Base-by-base conservation (phyloP, 129 eudicot species). In the Glebionis coronaria region DNA sequence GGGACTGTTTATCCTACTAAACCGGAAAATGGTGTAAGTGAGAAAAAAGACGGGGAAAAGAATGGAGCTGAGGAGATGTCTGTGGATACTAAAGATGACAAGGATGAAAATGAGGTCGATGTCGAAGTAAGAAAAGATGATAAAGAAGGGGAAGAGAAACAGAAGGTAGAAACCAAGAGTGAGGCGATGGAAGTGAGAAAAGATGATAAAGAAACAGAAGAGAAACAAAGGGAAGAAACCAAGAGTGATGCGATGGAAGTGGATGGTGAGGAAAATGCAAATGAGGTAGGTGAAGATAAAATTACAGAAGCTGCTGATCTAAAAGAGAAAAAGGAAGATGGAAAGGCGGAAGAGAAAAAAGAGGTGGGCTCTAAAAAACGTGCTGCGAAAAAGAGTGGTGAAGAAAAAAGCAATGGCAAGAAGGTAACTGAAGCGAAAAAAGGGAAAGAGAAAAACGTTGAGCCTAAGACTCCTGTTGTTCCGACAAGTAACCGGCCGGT, bases 401-500 rank as follows among this genome's bases (percentile, higher is more conserved):
- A 76, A 29, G 71, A 73, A 28, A 57, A 69, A 12, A 47, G 27
- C 46, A 70, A 29, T 18, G 57, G 25, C 12, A 76, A 61, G 45
- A 68, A 54, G 42, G 61, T 11, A 12, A 12, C 15, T 38, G 73
- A 68, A 40, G 76, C 73, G 61, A 76, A 74, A 40, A 72, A 44
- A 14, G 54, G 35, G 72, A 73, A 58, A 27, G 63, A 12, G 75
- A 70, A 82, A 78, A 85, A 61, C 25, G 78, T 46, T 57, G 93
- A 85, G 79, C 96, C 81, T 5, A 92, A 81, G 68, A 88, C 96
- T 46, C 95, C 96, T 12, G 78, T 71, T 14, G 46, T 71, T 56
- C 77, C 78, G 18, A 55, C 82, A 56, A 76, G 62, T 45, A 88
- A 92, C 1, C 95, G 98, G 56, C 98, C 98, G 14, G 83, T 86